These are phyloP conservation scores for Sesbania bispinosa DNA, from an alignment of 306 rosid species.

Conservation along the genomic window DNA sequence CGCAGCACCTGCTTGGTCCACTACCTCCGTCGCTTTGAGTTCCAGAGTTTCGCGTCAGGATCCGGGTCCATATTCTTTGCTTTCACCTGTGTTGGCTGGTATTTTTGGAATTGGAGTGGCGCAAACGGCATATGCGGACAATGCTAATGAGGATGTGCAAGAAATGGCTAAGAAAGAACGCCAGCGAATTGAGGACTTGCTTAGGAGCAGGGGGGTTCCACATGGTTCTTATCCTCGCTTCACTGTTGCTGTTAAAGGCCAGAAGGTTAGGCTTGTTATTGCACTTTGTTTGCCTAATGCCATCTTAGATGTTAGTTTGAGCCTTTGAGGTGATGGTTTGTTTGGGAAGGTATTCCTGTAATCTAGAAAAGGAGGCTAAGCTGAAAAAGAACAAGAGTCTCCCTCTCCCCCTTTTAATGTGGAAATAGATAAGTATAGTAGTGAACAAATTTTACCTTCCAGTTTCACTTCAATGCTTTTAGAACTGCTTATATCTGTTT, in stretches of 20 bases:
- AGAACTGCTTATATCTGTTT: no score
- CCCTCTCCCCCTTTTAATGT: background rate
- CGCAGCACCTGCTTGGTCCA: background rate
- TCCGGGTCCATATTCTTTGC: background rate
- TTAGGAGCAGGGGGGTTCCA: constrained; percentile 47
- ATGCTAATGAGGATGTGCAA: constrained; percentile 49
- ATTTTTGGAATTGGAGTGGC: constrained; percentile 51
- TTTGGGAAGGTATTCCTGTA: background rate
- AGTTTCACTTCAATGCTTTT: background rate
- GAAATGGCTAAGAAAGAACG: constrained; percentile 62
- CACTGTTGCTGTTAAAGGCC: constrained; percentile 71
- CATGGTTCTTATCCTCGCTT: constrained; percentile 64
- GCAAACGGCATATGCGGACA: constrained; percentile 51
- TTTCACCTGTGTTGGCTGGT: constrained; percentile 51
- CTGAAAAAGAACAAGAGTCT: background rate
- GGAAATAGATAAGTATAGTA: background rate
- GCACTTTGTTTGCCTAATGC: background rate
- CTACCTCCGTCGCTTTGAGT: constrained; percentile 29
- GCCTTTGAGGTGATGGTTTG: no score
- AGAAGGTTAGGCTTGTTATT: constrained; percentile 66
- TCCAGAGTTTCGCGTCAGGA: constrained; percentile 21
- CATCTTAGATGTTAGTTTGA: background rate
- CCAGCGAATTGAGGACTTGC: constrained; percentile 46
- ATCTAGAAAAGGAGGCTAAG: background rate
- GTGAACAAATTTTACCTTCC: background rate